phyloP scores from a whole-genome alignment of 176 grass and related monocot species.

The Triticum monococcum region DNA sequence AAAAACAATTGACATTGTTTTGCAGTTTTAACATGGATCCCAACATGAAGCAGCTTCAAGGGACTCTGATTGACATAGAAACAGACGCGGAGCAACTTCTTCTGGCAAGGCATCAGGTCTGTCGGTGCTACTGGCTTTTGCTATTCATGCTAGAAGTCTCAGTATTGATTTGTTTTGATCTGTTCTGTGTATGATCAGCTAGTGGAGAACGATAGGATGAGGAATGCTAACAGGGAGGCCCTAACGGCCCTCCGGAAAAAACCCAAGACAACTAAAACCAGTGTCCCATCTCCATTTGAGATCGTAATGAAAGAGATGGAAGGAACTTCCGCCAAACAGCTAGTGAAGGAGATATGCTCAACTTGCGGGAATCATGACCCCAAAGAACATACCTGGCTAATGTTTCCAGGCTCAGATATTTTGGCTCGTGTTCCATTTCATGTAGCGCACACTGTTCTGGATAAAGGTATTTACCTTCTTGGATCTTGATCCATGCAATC shows the following conservation, averaged over 20 bases:
- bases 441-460: constrained; percentile 68
- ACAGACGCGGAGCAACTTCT: constrained; percentile 70
- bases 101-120: constrained; percentile 84
- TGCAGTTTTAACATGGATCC: constrained; percentile 57
- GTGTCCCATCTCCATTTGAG: constrained; percentile 73
- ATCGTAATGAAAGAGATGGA: constrained; percentile 78
- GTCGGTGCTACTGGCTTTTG: neutral
- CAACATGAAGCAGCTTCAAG: constrained; percentile 61
- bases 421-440: constrained; percentile 81
- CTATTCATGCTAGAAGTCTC: neutral
- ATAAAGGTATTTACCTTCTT: constrained; percentile 49
- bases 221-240: constrained; percentile 73
- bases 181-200: constrained; percentile 40
- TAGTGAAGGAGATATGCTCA: constrained; percentile 76
- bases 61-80: constrained; percentile 63
- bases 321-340: constrained; percentile 41
- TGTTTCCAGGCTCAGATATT: constrained; percentile 74
- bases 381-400: constrained; percentile 70
- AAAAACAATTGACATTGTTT: neutral
- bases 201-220: constrained; percentile 70
- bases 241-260: constrained; percentile 70
- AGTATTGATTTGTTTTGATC: neutral
- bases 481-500: neutral
- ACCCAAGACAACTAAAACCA: constrained; percentile 74
- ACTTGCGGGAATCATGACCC: constrained; percentile 69